Base-by-base conservation (phyloP, 768 basidiomycete species). In the Mycena amicta region DNA sequence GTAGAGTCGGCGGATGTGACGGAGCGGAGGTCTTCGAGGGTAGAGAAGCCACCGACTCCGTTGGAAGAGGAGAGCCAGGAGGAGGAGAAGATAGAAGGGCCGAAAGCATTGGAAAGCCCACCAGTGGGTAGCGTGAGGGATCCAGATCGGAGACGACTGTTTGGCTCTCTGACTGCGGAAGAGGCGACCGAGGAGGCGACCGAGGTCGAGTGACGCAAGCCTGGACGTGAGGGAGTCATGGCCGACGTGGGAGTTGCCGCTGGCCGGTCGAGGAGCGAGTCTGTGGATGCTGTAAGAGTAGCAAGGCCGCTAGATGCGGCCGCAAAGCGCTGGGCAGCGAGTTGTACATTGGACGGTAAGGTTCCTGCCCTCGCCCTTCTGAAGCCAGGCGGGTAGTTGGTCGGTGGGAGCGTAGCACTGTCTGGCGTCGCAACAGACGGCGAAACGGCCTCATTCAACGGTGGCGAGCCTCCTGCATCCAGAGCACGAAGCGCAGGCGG, bases 331-430 rank as follows among this genome's bases (percentile, higher is more conserved):
- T 92, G 90, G 52, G 92, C 88, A 57, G 89, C 90, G 66, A 93
- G 87, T 69, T 90, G 89, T 53, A 96, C 89, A 72, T 95, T 95
- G 66, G 95, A 96, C 76, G 95, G 95, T 69, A 98, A 85, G 80
- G 95, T 98, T 57, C 95, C 96, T 65, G 95, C 96, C 87, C 95
- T 88, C 70, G 94, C 93, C 80, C 95, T 87, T 77, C 93, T 86
- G 73, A 94, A 96, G 60, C 92, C 91, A 55, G 90, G 81, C 60
- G 92, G 90, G 72, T 85, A 91, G 76, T 86, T 90, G 71, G 87
- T 86, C 63, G 88, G 81, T 66, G 90, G 85, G 69, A 88, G 68
- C 59, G 79, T 71, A 63, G 80, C 72, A 67, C 76, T 76, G 74
- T 90, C 88, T 54, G 83, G 78, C 47, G 85, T 82, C 66, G 81